These are phyloP conservation scores for Pleurostoma richardsiae DNA, from an alignment of 2,329 filamentous ascomycete species.

Conservation along the genomic window DNA sequence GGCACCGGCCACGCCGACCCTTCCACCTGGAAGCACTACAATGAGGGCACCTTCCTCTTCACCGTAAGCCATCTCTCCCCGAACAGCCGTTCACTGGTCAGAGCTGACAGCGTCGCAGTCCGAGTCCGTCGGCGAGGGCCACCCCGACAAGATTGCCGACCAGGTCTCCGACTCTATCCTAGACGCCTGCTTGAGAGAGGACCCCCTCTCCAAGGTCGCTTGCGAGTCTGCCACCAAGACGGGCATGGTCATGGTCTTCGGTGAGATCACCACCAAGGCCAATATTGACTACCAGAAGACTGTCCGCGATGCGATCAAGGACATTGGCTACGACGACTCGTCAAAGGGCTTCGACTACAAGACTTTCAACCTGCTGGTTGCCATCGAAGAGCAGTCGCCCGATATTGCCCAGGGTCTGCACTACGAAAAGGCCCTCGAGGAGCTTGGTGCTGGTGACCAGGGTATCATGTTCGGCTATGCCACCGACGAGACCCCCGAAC, in stretches of 20 bases:
- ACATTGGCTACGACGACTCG: conserved; percentile 97
- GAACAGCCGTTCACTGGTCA: conserved; percentile 8
- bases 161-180: conserved; percentile 98
- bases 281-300: conserved; percentile 96
- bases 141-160: conserved; percentile 96
- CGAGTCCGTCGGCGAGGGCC: conserved; percentile 84
- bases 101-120: conserved; percentile 44
- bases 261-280: conserved; percentile 97
- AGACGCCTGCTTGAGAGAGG: conserved; percentile 92
- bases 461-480: conserved; percentile 99
- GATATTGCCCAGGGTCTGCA: conserved; percentile 99
- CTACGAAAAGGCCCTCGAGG: conserved; percentile 95
- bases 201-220: conserved; percentile 97
- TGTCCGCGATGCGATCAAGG: conserved; percentile 91
- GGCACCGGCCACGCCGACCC: conserved; percentile 24
- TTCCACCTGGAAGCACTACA: conserved; percentile 40
- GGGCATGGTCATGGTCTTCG: conserved; percentile 98
- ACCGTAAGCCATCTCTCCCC: conserved; percentile 47
- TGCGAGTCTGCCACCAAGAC: conserved; percentile 99
- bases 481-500: conserved; percentile 96
- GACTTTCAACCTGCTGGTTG: conserved; percentile 96
- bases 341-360: conserved; percentile 99
- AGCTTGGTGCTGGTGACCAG: conserved; percentile 98
- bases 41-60: conserved; percentile 75
- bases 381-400: conserved; percentile 98